Conservation (phyloP, 345 rosid genomes). For the Boechera stricta region DNA sequence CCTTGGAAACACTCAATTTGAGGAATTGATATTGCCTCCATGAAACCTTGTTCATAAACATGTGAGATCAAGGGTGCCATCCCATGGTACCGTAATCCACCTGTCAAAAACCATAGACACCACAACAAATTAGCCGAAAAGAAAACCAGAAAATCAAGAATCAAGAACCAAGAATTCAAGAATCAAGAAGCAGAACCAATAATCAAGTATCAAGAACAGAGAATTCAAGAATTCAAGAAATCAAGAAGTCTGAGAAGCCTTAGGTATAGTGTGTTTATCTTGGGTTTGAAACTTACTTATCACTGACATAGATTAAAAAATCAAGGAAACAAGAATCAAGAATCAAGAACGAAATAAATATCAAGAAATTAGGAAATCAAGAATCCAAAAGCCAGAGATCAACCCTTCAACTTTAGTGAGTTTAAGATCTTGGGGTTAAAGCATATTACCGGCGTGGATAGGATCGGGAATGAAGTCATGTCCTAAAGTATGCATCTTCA, state of each 20-base stretch:
- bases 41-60: constrained; percentile 75
- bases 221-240: not conserved
- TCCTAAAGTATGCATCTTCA: constrained; percentile 99
- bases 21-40: constrained; percentile 89
- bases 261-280: not conserved
- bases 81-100: constrained; percentile 94
- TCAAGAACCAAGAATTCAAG: not conserved
- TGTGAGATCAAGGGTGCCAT: constrained; percentile 95
- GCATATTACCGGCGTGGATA: constrained; percentile 79
- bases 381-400: not conserved
- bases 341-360: constrained; percentile 14
- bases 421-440: not conserved
- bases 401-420: not conserved
- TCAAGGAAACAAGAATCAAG: not conserved
- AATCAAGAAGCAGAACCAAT: not conserved
- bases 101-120: constrained; percentile 45
- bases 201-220: not conserved
- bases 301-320: not conserved
- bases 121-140: not conserved
- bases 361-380: not conserved
- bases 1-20: constrained; percentile 89
- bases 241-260: constrained; percentile 11
- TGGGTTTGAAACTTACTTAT: not conserved
- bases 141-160: constrained; percentile 4
- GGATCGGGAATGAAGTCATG: constrained; percentile 98